phyloP scores from a whole-genome alignment of 768 basidiomycete genomes.

The Mycena polygramma region DNA sequence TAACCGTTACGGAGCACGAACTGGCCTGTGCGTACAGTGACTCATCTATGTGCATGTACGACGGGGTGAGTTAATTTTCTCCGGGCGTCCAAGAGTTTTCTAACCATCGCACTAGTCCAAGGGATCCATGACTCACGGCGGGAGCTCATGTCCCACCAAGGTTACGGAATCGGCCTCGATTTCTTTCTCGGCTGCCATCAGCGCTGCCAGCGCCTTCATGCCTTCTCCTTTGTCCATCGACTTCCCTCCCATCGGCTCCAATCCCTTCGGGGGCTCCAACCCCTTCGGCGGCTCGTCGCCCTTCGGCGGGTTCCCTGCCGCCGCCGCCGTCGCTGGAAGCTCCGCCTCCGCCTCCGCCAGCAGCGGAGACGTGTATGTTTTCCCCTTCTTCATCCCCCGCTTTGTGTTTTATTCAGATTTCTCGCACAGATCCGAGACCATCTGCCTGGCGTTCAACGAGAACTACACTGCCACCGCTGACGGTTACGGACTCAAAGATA shows the following conservation, averaged over 20 bases:
- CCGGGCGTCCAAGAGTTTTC: no score
- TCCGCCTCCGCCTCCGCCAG: no score
- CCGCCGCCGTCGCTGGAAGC: no score
- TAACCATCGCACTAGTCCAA: not conserved
- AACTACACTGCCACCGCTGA: not conserved
- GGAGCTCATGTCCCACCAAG: not conserved
- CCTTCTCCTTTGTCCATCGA: not conserved
- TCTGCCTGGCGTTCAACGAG: slow-evolving; percentile 15
- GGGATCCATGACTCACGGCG: not conserved
- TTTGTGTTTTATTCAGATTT: no score
- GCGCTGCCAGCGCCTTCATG: no score
- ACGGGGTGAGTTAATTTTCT: not conserved
- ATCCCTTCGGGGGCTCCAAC: no score
- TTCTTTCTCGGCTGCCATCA: not conserved
- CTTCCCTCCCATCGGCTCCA: no score
- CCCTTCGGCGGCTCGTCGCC: no score
- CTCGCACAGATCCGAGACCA: no score
- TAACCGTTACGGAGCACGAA: not conserved
- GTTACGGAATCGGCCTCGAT: not conserved
- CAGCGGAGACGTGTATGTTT: no score
- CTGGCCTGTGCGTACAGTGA: slow-evolving; percentile 4
- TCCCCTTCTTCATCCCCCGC: no score
- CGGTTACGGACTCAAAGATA: slow-evolving; percentile 2
- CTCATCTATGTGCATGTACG: not conserved
- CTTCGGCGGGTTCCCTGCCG: no score